Percentiles rank a stretch among this genome's conserved stretches.
phyloP scores from a whole-genome alignment of 345 rosid species.

The Eucalyptus urophylla region DNA sequence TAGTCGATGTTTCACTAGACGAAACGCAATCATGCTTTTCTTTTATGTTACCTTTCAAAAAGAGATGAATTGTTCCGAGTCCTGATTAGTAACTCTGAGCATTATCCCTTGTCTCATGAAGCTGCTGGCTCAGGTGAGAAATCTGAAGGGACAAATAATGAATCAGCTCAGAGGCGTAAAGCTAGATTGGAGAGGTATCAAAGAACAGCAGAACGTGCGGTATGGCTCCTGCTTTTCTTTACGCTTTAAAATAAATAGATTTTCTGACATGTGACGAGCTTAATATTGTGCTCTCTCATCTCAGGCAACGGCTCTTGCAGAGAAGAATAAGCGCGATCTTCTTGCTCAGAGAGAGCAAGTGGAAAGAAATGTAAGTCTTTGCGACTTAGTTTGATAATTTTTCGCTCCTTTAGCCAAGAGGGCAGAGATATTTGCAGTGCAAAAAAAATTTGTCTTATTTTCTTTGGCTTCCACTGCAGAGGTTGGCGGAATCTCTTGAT shows the following conservation, averaged over 20 bases:
- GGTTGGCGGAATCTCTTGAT: constrained; percentile 64
- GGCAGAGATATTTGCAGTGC: not conserved
- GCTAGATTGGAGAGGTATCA: constrained; percentile 70
- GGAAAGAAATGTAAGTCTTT: constrained; percentile 65
- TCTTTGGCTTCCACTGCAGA: constrained; percentile 33
- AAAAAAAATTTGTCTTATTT: not conserved
- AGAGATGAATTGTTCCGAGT: not conserved
- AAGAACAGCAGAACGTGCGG: constrained; percentile 77
- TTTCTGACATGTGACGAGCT: not conserved
- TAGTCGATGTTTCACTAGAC: not conserved
- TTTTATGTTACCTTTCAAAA: not conserved
- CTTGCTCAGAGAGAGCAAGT: constrained; percentile 83
- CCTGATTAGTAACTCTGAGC: not conserved
- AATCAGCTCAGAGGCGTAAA: constrained; percentile 53
- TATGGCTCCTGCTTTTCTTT: constrained; percentile 12
- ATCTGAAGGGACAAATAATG: constrained; percentile 28
- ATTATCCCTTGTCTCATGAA: constrained; percentile 13
- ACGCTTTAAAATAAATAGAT: not conserved
- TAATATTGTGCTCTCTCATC: constrained; percentile 5
- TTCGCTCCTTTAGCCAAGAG: not conserved
- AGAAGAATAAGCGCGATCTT: constrained; percentile 83
- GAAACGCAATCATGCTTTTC: not conserved
- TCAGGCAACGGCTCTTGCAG: constrained; percentile 93
- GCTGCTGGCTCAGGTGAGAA: constrained; percentile 10
- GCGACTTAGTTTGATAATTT: not conserved